Base-by-base conservation (phyloP, 2,329 filamentous ascomycete genomes). In the Blastomyces parvus region DNA sequence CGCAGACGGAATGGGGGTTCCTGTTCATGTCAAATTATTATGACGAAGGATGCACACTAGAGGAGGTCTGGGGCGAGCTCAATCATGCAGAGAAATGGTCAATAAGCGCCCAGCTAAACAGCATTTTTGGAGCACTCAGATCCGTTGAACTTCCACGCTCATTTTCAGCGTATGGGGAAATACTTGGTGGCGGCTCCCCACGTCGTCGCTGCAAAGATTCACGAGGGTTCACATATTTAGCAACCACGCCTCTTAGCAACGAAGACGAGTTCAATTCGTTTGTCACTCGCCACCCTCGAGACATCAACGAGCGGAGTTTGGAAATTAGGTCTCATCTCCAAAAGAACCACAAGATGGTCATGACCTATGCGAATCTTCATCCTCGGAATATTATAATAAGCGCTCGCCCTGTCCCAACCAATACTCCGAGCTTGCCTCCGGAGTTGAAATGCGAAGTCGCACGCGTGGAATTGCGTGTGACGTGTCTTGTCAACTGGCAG, bases 401-500 rank as follows among this genome's bases (percentile, higher is more conserved):
- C 13, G n/a, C 56, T 17, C 7, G 14, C 5, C 30, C 4, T 13
- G 22, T 7, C 9, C 22, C 22, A 27, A 22, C 22, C 9, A 48
- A 3, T 27, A 13, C 22, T 27, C 25, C 3, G 46, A 27, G 13
- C 11, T 11, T 22, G 4, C 22, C 11, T 50, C 48, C 25, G 9
- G 9, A 22, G 11, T 17, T 11, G 25, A 11, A 50, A 50, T 50
- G 17, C 27, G 48, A 50, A 22, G 25, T 38, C 13, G 56, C 52
- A 55, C 17, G 33, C 30, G 6, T 27, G 17, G 52, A 22, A 6
- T 36, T 27, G 52, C 17, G 52, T 33, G 52, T 53, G 50, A 53
- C 50, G 2, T 55, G 56, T 44, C 36, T 44, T 44, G 36, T 59
- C 22, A 59, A 59, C 38, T 59, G 38, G 56, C 36, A 59, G 36